A percentile compares a stretch with the other conserved stretches of the same genome.
These are phyloP conservation scores for Exophiala sp. DNA, from an alignment of 2,329 filamentous ascomycete genomes.

Conservation along the genomic window DNA sequence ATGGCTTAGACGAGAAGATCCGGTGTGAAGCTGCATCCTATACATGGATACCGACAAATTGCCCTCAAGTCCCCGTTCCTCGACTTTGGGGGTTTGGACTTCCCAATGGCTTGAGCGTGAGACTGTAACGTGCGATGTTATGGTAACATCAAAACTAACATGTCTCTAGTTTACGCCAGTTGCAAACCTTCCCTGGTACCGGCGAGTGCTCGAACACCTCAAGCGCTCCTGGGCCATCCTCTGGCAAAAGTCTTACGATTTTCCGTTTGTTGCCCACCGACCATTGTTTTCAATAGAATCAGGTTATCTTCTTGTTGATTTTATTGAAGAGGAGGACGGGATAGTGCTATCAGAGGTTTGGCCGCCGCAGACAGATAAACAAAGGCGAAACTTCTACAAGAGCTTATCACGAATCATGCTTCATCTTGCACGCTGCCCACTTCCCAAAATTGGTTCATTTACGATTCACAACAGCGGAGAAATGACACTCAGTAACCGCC, in stretches of 20 bases:
- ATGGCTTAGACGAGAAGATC: constrained; percentile 19
- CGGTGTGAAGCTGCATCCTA: constrained; percentile 23
- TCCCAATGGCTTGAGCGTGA: neutral
- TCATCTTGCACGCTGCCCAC: constrained; percentile 1
- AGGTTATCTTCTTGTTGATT: constrained; percentile 23
- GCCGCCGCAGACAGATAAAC: neutral
- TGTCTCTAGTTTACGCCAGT: neutral
- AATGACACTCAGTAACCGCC: constrained; percentile 8
- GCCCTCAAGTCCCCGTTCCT: constrained; percentile 17
- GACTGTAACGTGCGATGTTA: neutral
- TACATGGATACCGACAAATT: constrained; percentile 20
- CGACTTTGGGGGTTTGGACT: constrained; percentile 8
- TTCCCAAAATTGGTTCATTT: constrained; percentile 20
- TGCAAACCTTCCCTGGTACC: neutral
- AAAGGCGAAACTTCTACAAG: neutral
- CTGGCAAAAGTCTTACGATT: neutral
- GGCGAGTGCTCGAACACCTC: neutral
- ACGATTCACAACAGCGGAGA: constrained; percentile 28
- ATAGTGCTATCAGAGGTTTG: constrained; percentile 17
- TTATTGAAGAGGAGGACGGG: constrained; percentile 18
- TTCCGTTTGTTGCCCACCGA: neutral
- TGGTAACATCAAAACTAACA: neutral
- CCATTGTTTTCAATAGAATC: neutral
- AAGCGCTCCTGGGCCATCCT: neutral
- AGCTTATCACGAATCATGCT: constrained; percentile 1